A percentile compares a stretch with the other conserved stretches of the same genome.
phyloP scores from a whole-genome alignment of 108 stramenopile species.

The Pseudonitzschia multistriata region DNA sequence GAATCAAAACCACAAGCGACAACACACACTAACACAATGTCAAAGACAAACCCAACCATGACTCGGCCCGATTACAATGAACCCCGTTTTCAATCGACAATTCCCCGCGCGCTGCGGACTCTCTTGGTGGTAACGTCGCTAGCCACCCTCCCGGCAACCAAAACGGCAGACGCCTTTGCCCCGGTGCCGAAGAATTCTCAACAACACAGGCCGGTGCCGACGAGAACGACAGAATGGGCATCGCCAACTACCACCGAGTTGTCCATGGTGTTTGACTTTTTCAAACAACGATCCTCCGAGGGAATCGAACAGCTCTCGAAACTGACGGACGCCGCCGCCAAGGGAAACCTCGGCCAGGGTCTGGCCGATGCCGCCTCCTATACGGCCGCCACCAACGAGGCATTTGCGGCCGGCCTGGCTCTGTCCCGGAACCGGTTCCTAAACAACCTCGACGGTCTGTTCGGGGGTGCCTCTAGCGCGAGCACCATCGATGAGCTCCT shows the following conservation, averaged over 20 bases:
- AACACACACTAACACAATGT: neutral
- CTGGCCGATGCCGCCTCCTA: constrained; percentile 52
- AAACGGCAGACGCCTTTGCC: neutral
- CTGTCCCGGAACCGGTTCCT: constrained; percentile 72
- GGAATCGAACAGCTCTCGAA: constrained; percentile 63
- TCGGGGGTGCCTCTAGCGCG: constrained; percentile 34
- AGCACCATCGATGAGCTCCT: constrained; percentile 47
- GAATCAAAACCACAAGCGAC: neutral
- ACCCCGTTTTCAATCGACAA: neutral
- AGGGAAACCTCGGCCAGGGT: constrained; percentile 50
- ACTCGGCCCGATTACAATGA: neutral
- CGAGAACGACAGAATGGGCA: neutral
- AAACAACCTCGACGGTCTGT: constrained; percentile 58
- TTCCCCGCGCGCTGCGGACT: neutral
- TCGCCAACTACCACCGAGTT: constrained; percentile 29
- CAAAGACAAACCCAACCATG: neutral
- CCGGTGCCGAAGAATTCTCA: neutral
- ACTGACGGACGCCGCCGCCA: constrained; percentile 36
- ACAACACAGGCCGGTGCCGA: neutral
- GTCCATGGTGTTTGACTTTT: constrained; percentile 79
- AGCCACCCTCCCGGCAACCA: neutral
- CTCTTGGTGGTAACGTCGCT: neutral
- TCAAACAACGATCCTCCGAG: constrained; percentile 64
- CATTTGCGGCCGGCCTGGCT: constrained; percentile 73
- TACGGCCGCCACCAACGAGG: constrained; percentile 49